Evolutionary conservation across 2,329 filamentous ascomycete genomes (phyloP), one percentile per base, ranked within the genome.

Genomic region (Penicillium sp.): DNA sequence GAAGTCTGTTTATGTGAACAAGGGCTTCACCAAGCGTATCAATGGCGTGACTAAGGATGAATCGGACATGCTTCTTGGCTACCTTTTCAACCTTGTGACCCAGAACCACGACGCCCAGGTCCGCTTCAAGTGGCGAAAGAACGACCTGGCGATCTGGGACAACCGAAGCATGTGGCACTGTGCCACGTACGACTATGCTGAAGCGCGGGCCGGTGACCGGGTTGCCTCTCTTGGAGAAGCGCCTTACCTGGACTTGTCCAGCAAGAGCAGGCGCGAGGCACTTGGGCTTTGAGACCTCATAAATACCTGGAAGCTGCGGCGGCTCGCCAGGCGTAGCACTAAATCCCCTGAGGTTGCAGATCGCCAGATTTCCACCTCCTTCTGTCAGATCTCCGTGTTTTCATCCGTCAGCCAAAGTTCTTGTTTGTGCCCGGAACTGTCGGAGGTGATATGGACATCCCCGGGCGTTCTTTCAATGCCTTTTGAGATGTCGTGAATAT

Each of bases 101-200:
- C 65, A 71, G 39, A 72, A 72, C 36, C 69, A 73, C 43, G 70
- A 73, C 51, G 50, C 71, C n/a, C 70, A 73, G 52, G 66, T 70
- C 7, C 62, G 70, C 24, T 58, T 63, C 32, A 58, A 54, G 13
- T 73, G 69, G 69, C 55, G 61, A 34, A 64, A 67, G 44, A 52
- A 55, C 8, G 69, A 70, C 50, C 18, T 45, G 49, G 50, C 50
- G 36, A 50, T 52, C 40, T 81, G 79, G 78, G 78, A 82, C 53
- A 81, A 81, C 55, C 68, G 78, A 13, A 75, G 71, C 12, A 75
- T 75, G 1, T 80, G 75, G 56, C 78, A 81, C 53, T 72, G 74
- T 2, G 78, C 77, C 0, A 81, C 76, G 0, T 72, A 71, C 8
- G 78, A 81, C 53, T 77, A 78, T 52, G 64, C 69, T 2, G 70